Percentiles rank a stretch among this genome's conserved stretches.
phyloP scores from a whole-genome alignment of 257 asterid species.

The Solanum boliviense region DNA sequence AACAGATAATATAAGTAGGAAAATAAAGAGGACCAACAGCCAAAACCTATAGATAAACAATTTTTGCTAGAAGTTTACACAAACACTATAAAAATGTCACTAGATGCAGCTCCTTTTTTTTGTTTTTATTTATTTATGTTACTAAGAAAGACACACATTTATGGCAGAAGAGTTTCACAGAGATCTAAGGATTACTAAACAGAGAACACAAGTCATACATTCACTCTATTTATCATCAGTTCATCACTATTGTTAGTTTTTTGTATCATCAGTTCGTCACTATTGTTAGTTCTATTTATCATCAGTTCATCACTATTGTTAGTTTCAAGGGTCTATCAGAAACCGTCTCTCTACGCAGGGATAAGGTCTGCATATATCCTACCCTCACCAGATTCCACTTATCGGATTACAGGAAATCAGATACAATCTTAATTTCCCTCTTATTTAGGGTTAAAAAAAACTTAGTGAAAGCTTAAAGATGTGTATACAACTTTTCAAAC shows the following conservation, averaged over 20 bases:
- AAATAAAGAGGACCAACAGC: background rate
- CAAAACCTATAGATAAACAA: background rate
- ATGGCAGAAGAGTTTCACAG: background rate
- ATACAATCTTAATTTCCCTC: background rate
- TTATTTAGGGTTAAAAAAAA: background rate
- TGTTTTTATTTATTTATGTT: background rate
- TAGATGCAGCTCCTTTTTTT: background rate
- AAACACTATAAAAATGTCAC: background rate
- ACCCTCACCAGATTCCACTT: background rate
- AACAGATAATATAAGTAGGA: background rate
- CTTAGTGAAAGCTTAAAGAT: background rate
- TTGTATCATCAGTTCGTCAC: background rate
- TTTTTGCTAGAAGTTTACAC: background rate
- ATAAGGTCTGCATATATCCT: background rate
- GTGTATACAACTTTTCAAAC: background rate
- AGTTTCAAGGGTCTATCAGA: background rate
- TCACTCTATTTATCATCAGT: background rate
- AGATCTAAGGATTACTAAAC: background rate
- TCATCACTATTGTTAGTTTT: background rate
- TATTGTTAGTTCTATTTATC: background rate
- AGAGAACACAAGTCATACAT: background rate
- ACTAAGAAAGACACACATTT: background rate
- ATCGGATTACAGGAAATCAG: background rate
- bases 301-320: background rate
- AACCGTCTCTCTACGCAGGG: background rate